Evolutionary conservation across 2,329 filamentous ascomycete species (phyloP).

Genomic region (Diaporthe helianthi): DNA sequence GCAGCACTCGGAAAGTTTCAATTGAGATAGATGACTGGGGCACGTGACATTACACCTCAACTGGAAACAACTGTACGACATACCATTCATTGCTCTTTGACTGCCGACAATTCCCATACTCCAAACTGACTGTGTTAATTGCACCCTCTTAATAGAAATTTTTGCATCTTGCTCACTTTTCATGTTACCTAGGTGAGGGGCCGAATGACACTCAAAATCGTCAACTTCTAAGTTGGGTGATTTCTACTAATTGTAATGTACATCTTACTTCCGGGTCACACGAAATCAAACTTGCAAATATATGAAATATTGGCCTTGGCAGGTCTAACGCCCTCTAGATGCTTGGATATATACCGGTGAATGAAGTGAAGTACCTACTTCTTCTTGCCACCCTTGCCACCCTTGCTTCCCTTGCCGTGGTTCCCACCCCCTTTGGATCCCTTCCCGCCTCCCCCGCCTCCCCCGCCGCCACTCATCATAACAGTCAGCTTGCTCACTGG

Average conservation of each 20-base stretch:
- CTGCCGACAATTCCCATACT: neutral
- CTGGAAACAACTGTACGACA: neutral
- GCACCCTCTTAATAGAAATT: too few relatives aligned
- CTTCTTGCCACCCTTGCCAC: constrained; percentile 54
- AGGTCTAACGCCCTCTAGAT: neutral
- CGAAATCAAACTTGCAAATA: too few relatives aligned
- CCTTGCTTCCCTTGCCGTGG: constrained; percentile 44
- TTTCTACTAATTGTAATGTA: too few relatives aligned
- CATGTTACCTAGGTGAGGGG: too few relatives aligned
- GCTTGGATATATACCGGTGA: neutral
- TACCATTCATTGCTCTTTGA: too few relatives aligned
- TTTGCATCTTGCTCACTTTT: too few relatives aligned
- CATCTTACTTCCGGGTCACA: too few relatives aligned
- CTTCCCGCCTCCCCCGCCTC: constrained; percentile 49
- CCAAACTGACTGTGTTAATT: too few relatives aligned
- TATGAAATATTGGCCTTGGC: neutral
- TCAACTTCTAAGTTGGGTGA: too few relatives aligned
- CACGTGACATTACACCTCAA: neutral
- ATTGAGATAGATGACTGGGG: neutral
- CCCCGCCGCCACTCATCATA: constrained; percentile 70
- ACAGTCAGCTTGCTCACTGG: constrained; percentile 82
- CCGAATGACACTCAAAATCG: too few relatives aligned
- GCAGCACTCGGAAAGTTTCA: neutral
- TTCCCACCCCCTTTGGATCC: constrained; percentile 44
- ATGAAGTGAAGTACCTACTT: constrained; percentile 36